A percentile compares a stretch with the other conserved stretches of the same genome.
These are phyloP conservation scores for Berberis thunbergii DNA, from an alignment of 164 flowering plant species.

Conservation along the genomic window DNA sequence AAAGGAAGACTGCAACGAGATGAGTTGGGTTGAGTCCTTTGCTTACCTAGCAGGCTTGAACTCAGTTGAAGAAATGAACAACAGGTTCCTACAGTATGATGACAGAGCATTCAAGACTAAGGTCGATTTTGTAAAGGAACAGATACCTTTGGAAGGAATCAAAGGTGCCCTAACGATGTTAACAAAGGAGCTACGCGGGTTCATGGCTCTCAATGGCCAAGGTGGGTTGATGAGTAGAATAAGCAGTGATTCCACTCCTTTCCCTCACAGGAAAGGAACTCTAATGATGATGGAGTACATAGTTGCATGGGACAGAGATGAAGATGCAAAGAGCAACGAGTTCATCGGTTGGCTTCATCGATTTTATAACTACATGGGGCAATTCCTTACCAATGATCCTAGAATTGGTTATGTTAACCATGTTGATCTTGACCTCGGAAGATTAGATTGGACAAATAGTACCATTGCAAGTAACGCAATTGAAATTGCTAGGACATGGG, in stretches of 20 bases:
- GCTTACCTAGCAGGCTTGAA: no score
- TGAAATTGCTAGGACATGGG: conserved; percentile 9
- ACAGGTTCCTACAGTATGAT: no score
- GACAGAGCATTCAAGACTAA: no score
- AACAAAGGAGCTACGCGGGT: conserved; percentile 7
- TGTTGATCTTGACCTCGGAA: conserved; percentile 19
- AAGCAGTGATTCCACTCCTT: no score
- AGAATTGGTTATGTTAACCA: conserved; percentile 20
- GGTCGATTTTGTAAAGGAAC: no score
- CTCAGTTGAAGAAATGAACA: no score
- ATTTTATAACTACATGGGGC: conserved; percentile 12
- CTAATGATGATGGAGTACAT: conserved; percentile 1
- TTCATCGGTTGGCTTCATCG: conserved; percentile 8
- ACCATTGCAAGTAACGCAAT: not conserved
- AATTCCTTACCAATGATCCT: conserved; percentile 11
- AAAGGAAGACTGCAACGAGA: no score
- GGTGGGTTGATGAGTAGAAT: no score
- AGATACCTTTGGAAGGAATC: no score
- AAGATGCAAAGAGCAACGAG: not conserved
- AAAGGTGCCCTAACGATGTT: not conserved
- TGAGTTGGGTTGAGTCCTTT: no score
- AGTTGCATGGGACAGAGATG: not conserved
- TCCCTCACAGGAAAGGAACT: no score
- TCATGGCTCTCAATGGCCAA: no score
- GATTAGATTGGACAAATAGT: not conserved